Evolutionary conservation across 1,139 yeast genomes (phyloP).

Genomic region (Zygosaccharomyces sapae): DNA sequence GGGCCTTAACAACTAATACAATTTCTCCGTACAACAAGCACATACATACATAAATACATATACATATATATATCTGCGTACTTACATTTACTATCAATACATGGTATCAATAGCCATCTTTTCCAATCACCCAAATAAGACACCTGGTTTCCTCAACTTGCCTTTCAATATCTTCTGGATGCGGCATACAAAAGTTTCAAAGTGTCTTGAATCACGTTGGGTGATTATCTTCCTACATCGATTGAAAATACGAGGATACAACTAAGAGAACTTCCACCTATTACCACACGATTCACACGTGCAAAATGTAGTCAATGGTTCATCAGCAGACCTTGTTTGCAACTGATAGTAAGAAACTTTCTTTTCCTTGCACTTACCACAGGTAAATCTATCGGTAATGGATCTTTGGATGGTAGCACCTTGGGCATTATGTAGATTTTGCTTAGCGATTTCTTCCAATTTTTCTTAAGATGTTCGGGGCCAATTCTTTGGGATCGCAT

Average conservation of each 20-base stretch:
- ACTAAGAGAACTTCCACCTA: slow-evolving; percentile 86
- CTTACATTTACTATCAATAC: too few species aligned
- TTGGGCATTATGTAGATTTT: slow-evolving; percentile 92
- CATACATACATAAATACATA: neutral
- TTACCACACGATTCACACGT: slow-evolving; percentile 97
- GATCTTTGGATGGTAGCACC: slow-evolving; percentile 98
- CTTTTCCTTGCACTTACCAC: slow-evolving; percentile 96
- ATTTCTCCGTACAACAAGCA: neutral
- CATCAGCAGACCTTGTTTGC: slow-evolving; percentile 98
- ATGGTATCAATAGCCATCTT: neutral
- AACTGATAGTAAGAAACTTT: slow-evolving; percentile 94
- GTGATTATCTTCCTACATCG: too few species aligned
- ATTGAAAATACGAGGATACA: too few species aligned
- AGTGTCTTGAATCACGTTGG: slow-evolving; percentile 4
- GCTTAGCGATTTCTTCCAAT: slow-evolving; percentile 81
- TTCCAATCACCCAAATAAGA: too few species aligned
- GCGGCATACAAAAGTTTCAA: slow-evolving; percentile 3
- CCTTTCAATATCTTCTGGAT: neutral
- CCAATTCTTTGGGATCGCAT: slow-evolving; percentile 91
- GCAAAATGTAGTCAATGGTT: slow-evolving; percentile 95
- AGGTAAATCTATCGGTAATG: slow-evolving; percentile 90
- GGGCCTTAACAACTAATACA: neutral
- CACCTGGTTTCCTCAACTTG: neutral
- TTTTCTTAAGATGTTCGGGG: slow-evolving; percentile 86
- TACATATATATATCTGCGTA: neutral